Conservation (phyloP, 495 filamentous ascomycete genomes). For the Podospora anserina region DNA sequence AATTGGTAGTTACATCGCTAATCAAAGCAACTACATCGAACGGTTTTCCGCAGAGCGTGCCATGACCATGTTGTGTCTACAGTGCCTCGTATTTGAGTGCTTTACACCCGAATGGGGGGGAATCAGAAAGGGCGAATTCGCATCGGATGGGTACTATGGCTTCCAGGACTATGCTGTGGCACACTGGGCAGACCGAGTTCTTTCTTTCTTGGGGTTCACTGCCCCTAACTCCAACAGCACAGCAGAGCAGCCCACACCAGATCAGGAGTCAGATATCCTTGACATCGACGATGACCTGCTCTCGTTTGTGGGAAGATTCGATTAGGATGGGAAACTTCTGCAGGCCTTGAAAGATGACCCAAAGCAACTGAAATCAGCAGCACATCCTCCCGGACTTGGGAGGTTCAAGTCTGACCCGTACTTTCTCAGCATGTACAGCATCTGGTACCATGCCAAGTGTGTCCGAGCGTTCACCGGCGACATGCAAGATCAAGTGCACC, state of each 20-base stretch:
- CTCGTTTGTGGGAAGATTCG: no score
- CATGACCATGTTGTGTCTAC: neutral
- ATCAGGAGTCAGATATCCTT: no score
- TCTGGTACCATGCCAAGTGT: neutral
- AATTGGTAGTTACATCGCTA: neutral
- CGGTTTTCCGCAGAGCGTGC: neutral
- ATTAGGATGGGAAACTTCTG: no score
- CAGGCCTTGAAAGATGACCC: no score
- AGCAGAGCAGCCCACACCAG: neutral
- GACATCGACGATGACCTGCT: no score
- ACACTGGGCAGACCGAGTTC: neutral
- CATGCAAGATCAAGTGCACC: neutral
- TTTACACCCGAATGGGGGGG: neutral
- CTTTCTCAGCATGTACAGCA: neutral
- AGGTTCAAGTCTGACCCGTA: neutral
- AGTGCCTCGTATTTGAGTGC: neutral
- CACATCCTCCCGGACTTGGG: neutral
- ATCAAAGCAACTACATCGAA: neutral
- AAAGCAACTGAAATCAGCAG: neutral
- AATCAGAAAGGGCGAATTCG: neutral
- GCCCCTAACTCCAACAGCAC: neutral
- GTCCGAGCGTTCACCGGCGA: neutral
- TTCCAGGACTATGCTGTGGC: neutral
- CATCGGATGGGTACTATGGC: neutral
- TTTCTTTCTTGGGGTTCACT: neutral